Conservation (phyloP, 73 alveolate genomes). For the Stentor coeruleus region DNA sequence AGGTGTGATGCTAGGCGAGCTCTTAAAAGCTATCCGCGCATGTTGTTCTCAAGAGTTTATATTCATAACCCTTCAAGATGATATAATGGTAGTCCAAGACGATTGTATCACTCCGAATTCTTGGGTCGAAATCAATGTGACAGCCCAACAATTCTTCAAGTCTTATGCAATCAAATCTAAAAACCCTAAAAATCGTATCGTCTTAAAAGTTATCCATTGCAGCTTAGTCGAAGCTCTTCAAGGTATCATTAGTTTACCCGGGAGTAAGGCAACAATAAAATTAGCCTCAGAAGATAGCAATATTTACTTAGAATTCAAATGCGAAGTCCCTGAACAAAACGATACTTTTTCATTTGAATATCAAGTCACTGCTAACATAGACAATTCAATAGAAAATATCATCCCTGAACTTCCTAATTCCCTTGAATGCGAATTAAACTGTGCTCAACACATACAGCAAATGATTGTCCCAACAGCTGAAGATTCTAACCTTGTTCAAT, state of each 20-base stretch:
- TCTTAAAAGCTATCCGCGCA: not conserved
- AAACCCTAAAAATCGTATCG: not conserved
- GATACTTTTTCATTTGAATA: conserved; percentile 10
- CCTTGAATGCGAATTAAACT: not conserved
- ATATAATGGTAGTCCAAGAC: not conserved
- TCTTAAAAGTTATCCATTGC: not conserved
- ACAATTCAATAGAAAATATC: not conserved
- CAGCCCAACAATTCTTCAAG: not conserved
- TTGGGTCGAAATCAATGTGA: not conserved
- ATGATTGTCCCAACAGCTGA: not conserved
- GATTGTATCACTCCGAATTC: not conserved
- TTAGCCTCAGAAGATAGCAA: not conserved
- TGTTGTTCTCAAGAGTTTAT: not conserved
- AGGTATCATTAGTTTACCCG: not conserved
- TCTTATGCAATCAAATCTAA: not conserved
- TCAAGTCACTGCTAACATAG: not conserved
- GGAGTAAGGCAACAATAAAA: not conserved
- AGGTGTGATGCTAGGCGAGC: not conserved
- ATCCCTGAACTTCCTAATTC: conserved; percentile 21
- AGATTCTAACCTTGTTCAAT: not conserved
- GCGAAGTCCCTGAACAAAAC: conserved; percentile 10
- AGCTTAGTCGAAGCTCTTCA: not conserved
- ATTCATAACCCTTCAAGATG: not conserved
- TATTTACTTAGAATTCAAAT: not conserved
- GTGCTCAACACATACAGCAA: not conserved